Conservation (phyloP, 257 asterid genomes). For the Knoxia roxburghii region DNA sequence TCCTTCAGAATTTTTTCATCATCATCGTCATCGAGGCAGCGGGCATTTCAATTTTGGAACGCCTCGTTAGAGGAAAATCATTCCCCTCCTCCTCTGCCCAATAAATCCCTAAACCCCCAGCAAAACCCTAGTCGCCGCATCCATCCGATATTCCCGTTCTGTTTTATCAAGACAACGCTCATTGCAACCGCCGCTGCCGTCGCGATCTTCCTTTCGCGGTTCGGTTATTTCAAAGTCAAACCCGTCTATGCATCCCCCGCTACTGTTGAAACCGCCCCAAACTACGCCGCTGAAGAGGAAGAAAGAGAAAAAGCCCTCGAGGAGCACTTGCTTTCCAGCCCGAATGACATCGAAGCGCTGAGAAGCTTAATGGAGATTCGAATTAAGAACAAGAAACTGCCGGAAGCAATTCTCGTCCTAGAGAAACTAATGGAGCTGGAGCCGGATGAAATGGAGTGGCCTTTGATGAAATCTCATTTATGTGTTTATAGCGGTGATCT, state of each 20-base stretch:
- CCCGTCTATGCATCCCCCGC: conserved; percentile 26
- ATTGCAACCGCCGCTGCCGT: conserved; percentile 29
- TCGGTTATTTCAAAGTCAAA: conserved; percentile 9
- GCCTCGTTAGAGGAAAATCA: not conserved
- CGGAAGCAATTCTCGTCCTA: conserved; percentile 53
- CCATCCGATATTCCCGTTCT: not conserved
- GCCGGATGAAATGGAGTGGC: conserved; percentile 80
- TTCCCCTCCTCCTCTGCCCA: conserved; percentile 2
- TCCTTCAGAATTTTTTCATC: conserved; percentile 15
- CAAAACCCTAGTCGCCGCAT: conserved; percentile 5
- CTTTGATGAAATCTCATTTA: conserved; percentile 74
- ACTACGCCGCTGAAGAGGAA: conserved; percentile 28
- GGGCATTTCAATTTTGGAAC: conserved; percentile 8
- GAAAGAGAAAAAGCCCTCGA: conserved; percentile 50
- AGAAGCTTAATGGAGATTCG: conserved; percentile 60
- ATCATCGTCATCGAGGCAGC: conserved; percentile 10
- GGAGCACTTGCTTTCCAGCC: conserved; percentile 41
- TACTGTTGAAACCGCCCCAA: conserved; percentile 24
- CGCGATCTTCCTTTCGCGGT: conserved; percentile 22
- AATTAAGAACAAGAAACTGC: conserved; percentile 48
- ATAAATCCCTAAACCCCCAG: conserved; percentile 6
- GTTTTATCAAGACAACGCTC: conserved; percentile 23
- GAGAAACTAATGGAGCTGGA: conserved; percentile 55
- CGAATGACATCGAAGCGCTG: conserved; percentile 47
- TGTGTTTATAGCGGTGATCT: conserved; percentile 49